Conservation (phyloP, 2,329 filamentous ascomycete genomes). For the Neoscytalidium dimidiatum region DNA sequence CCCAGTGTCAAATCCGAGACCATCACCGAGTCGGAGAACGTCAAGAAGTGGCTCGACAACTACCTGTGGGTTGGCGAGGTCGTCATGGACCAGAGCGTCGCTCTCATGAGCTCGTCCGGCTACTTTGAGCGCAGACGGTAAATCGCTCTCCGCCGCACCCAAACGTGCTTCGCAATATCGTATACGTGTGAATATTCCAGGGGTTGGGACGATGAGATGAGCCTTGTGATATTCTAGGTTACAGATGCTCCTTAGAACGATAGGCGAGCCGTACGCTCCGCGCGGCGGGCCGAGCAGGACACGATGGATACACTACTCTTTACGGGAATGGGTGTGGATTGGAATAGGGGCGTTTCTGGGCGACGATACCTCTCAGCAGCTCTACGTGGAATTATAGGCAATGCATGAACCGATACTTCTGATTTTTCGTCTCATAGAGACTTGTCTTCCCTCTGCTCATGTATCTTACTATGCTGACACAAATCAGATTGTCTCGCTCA, state of each 20-base stretch:
- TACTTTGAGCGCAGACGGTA: conserved; percentile 90
- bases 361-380: conserved; percentile 12
- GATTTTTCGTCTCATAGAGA: not conserved
- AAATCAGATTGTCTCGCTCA: not conserved
- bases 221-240: not conserved
- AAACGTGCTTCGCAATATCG: not conserved
- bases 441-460: not conserved
- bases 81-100: conserved; percentile 97
- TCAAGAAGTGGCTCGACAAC: conserved; percentile 86
- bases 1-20: conserved; percentile 86
- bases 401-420: conserved; percentile 2
- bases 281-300: not conserved
- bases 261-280: not conserved
- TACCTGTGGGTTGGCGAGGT: conserved; percentile 95
- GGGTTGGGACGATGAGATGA: not conserved
- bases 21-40: conserved; percentile 78
- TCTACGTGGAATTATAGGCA: conserved; percentile 9
- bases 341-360: conserved; percentile 11
- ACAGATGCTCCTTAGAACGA: not conserved
- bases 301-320: not conserved
- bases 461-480: not conserved
- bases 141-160: not conserved
- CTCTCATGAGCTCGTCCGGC: conserved; percentile 80
- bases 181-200: not conserved
- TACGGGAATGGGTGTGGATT: not conserved